phyloP scores from a whole-genome alignment of 768 basidiomycete species.

The Termitomyces sp. region DNA sequence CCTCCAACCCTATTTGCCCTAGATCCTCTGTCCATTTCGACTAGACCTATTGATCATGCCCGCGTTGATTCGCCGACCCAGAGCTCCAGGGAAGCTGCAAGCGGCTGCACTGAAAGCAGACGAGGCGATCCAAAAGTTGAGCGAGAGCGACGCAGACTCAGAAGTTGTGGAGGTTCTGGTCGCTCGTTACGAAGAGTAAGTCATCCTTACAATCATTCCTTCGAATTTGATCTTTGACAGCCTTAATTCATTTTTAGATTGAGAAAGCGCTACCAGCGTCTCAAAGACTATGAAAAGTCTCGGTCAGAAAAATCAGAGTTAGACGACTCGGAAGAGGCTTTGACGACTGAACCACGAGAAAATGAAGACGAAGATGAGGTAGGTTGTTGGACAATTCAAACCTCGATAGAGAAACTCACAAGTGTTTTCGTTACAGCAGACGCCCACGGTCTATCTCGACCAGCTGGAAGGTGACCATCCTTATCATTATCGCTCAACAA shows the following conservation, averaged over 20 bases:
- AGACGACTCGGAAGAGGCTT: not conserved
- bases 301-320: not conserved
- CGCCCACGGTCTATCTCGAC: not conserved
- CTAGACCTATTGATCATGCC: not conserved
- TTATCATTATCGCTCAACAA: not conserved
- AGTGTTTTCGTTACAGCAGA: not conserved
- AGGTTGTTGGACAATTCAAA: not conserved
- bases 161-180: not conserved
- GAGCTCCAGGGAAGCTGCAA: not conserved
- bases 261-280: not conserved
- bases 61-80: not conserved
- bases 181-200: not conserved
- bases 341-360: not conserved
- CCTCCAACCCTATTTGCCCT: not conserved
- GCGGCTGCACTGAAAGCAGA: not conserved
- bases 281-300: not conserved
- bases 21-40: not conserved
- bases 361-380: not conserved
- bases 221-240: not conserved
- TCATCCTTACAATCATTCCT: not conserved
- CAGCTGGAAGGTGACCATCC: not conserved
- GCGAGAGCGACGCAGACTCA: not conserved
- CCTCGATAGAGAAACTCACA: not conserved
- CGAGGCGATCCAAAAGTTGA: not conserved
- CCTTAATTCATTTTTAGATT: not conserved